These are phyloP conservation scores for Xylaria flabelliformis DNA, from an alignment of 495 filamentous ascomycete genomes.

Conservation along the genomic window DNA sequence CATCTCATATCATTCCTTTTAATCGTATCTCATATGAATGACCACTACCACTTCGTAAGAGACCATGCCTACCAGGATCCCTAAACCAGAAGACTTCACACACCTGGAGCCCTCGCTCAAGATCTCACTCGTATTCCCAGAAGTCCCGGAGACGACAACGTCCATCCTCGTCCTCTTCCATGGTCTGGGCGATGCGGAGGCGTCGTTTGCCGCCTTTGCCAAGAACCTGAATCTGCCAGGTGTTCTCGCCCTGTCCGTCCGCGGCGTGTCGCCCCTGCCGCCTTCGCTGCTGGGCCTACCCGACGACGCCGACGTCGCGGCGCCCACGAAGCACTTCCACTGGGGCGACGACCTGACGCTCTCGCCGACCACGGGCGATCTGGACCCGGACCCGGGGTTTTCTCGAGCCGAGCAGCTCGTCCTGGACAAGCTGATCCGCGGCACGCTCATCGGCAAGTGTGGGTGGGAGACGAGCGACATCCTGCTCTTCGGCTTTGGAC, in stretches of 20 bases:
- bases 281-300: constrained; percentile 66
- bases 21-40: too few relatives aligned
- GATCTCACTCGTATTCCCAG: constrained; percentile 43
- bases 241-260: constrained; percentile 77
- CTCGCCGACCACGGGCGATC: constrained; percentile 61
- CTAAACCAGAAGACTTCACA: constrained; percentile 45
- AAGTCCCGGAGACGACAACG: constrained; percentile 57
- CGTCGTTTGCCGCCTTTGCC: constrained; percentile 74
- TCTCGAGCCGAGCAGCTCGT: constrained; percentile 57
- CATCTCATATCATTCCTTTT: too few relatives aligned
- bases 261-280: constrained; percentile 75
- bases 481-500: constrained; percentile 82
- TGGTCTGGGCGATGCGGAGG: constrained; percentile 81
- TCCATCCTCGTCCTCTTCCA: constrained; percentile 89
- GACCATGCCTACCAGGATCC: constrained; percentile 46
- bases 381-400: constrained; percentile 86
- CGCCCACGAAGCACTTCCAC: constrained; percentile 62
- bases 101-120: constrained; percentile 39
- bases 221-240: constrained; percentile 78
- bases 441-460: constrained; percentile 68
- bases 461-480: constrained; percentile 74
- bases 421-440: constrained; percentile 62
- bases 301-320: constrained; percentile 22
- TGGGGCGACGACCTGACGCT: constrained; percentile 92
- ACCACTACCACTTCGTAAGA: too few relatives aligned